phyloP scores from a whole-genome alignment of 2,329 filamentous ascomycete species.

The Hypoxylon sp. region DNA sequence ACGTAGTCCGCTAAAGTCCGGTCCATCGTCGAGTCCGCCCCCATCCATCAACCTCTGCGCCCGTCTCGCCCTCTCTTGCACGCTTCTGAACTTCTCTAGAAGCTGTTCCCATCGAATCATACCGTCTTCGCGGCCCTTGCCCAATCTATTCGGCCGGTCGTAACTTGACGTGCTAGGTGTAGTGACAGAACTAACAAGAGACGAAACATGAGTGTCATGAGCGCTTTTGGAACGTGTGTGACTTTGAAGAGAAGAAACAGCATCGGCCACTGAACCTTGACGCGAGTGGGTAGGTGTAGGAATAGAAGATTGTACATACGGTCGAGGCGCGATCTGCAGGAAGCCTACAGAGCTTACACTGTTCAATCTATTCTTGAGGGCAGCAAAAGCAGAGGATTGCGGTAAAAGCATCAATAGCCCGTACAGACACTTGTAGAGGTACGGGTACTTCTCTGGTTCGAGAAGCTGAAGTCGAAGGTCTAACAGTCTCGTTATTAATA shows the following conservation, averaged over 20 bases:
- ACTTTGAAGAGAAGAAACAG: conserved; percentile 51
- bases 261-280: conserved; percentile 55
- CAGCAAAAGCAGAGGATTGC: conserved; percentile 96
- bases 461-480: conserved; percentile 94
- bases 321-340: conserved; percentile 83
- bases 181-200: conserved; percentile 61
- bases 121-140: conserved; percentile 83
- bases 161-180: conserved; percentile 70
- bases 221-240: conserved; percentile 52
- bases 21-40: conserved; percentile 64
- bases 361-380: conserved; percentile 95
- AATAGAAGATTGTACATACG: conserved; percentile 70
- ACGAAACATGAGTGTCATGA: conserved; percentile 56
- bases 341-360: conserved; percentile 98
- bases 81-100: conserved; percentile 92
- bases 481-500: conserved; percentile 57
- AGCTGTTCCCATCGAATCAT: conserved; percentile 93
- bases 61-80: conserved; percentile 87
- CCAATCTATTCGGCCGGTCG: conserved; percentile 80
- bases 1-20: conserved; percentile 60
- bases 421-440: conserved; percentile 97
- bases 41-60: conserved; percentile 72
- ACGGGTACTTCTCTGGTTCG: conserved; percentile 94
- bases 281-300: conserved; percentile 52
- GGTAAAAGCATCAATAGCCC: conserved; percentile 98